A percentile compares a stretch with the other conserved stretches of the same genome.
Evolutionary conservation across 2,329 filamentous ascomycete species (phyloP).

Genomic region (Xylaria hypoxylon): DNA sequence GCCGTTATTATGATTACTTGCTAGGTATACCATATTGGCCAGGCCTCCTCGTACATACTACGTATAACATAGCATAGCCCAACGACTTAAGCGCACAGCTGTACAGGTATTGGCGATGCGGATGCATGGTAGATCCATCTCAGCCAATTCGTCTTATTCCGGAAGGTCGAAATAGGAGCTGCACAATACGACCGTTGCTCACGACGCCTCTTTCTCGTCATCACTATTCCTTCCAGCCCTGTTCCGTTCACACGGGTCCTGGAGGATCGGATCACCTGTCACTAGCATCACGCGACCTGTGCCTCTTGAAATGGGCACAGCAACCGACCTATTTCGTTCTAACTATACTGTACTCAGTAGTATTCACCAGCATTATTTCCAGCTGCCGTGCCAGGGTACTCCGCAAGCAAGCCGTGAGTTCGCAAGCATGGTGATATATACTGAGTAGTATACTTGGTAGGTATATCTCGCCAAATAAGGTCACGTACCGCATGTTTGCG

Average conservation of each 20-base stretch:
- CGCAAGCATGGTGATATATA: background rate
- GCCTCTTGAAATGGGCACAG: slow-evolving; percentile 16
- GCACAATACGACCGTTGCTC: slow-evolving; percentile 21
- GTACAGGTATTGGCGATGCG: slow-evolving; percentile 1
- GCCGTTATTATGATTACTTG: background rate
- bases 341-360: too few relatives aligned
- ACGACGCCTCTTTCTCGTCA: slow-evolving; percentile 26
- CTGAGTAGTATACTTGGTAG: too few relatives aligned
- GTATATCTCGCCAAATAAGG: background rate
- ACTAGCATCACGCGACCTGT: slow-evolving; percentile 30
- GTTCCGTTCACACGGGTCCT: slow-evolving; percentile 34
- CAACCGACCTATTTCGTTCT: background rate
- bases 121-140: slow-evolving; percentile 32
- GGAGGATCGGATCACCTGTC: slow-evolving; percentile 31
- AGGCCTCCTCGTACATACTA: slow-evolving; percentile 6
- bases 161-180: slow-evolving; percentile 26
- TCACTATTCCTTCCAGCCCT: slow-evolving; percentile 25
- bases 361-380: slow-evolving; percentile 18
- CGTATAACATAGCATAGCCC: background rate
- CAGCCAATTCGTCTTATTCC: slow-evolving; percentile 21
- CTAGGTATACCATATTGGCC: background rate
- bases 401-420: background rate
- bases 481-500: background rate
- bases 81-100: slow-evolving; percentile 13
- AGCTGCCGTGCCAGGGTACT: slow-evolving; percentile 11